Evolutionary conservation across 108 stramenopile genomes (phyloP), one percentile per base, ranked within the genome.

Genomic region (Thalassiosira profunda): DNA sequence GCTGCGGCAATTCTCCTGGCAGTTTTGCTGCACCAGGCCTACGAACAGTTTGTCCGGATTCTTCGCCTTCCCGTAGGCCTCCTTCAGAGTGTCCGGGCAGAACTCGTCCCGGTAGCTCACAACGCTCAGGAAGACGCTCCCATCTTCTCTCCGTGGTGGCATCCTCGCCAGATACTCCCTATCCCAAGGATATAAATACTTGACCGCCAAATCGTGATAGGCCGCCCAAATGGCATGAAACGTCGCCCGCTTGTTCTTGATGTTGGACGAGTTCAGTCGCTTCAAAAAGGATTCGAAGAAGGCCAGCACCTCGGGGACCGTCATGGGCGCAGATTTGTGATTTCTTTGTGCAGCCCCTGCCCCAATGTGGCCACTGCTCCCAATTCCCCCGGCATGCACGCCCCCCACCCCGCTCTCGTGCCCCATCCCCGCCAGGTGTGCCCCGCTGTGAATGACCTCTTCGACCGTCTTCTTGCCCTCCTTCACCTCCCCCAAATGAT

Each of bases 1-100:
- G 34, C 80, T 76, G 58, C 60, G 80, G 60, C 96, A 88, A 65
- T 97, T 66, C 28, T 82, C 70, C 47, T 93, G 70, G 80, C 98
- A 99, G 62, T 99, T 99, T 68, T 98, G 97, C 72, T 97, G 96
- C 6, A 97, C 93, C 44, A 99, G 48, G 21, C 96, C 97, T 30
- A 99, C 82, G 64, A 90, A 96, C 17, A 98, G 69, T 35, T 84
- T 74, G 41, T 97, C 92, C 25, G 98, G 97, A 74, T 90, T 63
- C 49, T 84, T 81, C 14, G 95, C 94, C 55, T 97, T 96, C 15
- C 47, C 70, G 76, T 86, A 99, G 41, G 94, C 93, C 34, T 84
- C 74, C 11, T 86, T 80, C 20, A 99, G 43, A 7, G 97, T 98
- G 31, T 89, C 87, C 25, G 91, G 76, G 70, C 98, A 99, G 66